Conservation (phyloP, 768 basidiomycete species). For the Hygrophorus pudorinus region DNA sequence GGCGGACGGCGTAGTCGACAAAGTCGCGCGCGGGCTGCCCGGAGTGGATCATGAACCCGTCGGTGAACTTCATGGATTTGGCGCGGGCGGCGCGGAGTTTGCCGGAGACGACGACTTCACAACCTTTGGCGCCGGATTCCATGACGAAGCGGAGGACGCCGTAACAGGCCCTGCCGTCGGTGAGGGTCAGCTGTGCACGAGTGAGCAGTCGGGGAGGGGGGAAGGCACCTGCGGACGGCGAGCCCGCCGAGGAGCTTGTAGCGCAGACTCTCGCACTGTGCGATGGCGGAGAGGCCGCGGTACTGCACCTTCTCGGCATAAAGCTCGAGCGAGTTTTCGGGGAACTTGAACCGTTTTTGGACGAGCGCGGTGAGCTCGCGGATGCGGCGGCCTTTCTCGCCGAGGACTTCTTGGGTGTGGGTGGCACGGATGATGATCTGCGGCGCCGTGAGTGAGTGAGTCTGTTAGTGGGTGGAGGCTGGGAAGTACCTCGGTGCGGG, state of each 20-base stretch:
- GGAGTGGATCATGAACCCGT: conserved; percentile 99
- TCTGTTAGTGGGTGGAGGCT: neutral
- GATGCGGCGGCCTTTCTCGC: no score
- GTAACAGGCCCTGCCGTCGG: conserved; percentile 72
- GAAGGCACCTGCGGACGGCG: conserved; percentile 97
- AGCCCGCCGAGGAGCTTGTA: conserved; percentile 99
- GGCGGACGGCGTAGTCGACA: conserved; percentile 94
- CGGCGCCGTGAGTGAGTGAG: no score
- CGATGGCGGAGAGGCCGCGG: no score
- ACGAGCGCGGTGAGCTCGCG: no score
- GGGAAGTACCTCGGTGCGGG: conserved; percentile 79
- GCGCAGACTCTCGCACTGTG: conserved; percentile 94
- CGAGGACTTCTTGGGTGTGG: no score
- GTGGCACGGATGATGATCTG: no score
- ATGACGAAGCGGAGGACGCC: conserved; percentile 99
- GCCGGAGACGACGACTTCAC: conserved; percentile 98
- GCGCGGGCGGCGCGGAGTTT: no score
- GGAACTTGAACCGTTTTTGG: no score
- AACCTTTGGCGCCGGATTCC: conserved; percentile 99
- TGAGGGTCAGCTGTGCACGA: neutral
- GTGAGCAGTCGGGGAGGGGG: conserved; percentile 41
- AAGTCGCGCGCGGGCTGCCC: conserved; percentile 97
- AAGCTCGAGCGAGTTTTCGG: no score
- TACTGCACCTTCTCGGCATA: no score
- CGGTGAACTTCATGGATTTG: no score